Evolutionary conservation across 805 yeast genomes (phyloP).

Genomic region (Limtongozyma cylindracea): DNA sequence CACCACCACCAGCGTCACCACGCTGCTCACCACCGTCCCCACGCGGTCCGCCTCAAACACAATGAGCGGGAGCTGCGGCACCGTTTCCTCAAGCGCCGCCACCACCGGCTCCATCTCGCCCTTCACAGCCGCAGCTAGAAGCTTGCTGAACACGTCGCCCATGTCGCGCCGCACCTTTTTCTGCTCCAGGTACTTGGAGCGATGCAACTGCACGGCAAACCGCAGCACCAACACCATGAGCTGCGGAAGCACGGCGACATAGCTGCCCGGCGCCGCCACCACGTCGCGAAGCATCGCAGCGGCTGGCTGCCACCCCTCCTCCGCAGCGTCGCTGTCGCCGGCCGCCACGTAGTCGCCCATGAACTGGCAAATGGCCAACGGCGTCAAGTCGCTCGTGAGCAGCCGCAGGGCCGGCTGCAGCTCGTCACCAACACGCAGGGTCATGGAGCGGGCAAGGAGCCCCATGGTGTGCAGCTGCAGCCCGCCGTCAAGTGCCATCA

Average conservation of each 20-base stretch:
- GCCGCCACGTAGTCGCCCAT: conserved; percentile 35
- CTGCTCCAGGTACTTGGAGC: too few species aligned
- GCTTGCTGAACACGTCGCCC: conserved; percentile 10
- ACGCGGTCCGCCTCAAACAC: conserved; percentile 26
- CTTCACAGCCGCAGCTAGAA: conserved; percentile 3
- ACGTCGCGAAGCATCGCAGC: conserved; percentile 36
- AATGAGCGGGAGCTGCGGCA: conserved; percentile 5
- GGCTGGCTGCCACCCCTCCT: conserved; percentile 48
- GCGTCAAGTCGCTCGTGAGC: too few species aligned
- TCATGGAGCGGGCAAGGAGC: too few species aligned
- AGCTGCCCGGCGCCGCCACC: conserved; percentile 16
- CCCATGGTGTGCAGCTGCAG: too few species aligned
- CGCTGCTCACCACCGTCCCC: conserved; percentile 17
- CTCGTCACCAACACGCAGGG: too few species aligned
- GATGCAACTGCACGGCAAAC: too few species aligned
- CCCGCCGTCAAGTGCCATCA: too few species aligned
- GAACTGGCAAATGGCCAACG: too few species aligned
- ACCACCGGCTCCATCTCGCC: too few species aligned
- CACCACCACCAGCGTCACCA: conserved; percentile 24
- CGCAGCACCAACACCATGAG: too few species aligned
- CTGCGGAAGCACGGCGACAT: conserved; percentile 23
- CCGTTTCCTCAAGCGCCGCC: conserved; percentile 4
- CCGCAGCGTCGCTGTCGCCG: conserved; percentile 51
- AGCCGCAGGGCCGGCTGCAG: too few species aligned
- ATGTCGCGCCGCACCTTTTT: conserved; percentile 34